phyloP scores from a whole-genome alignment of 495 filamentous ascomycete genomes.

The Apodospora peruviana region DNA sequence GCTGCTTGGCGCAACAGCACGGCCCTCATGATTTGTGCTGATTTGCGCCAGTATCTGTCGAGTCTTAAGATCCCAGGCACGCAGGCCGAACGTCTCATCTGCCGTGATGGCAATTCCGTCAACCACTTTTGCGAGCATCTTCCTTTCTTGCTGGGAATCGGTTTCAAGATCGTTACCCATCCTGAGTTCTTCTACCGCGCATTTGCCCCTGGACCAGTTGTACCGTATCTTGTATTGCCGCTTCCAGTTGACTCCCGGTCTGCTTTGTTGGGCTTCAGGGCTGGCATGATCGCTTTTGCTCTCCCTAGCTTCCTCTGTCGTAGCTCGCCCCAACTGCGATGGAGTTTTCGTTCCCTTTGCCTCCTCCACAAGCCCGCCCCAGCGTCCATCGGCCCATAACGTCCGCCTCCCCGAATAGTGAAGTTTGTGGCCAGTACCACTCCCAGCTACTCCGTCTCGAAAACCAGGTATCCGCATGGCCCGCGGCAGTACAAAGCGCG shows the following conservation, averaged over 20 bases:
- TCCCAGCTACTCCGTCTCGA: conserved; percentile 36
- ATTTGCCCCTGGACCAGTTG: conserved; percentile 86
- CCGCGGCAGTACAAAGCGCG: conserved; percentile 80
- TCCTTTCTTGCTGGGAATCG: conserved; percentile 9
- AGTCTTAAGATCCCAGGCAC: conserved; percentile 70
- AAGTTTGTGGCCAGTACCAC: conserved; percentile 31
- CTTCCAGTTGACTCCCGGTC: conserved; percentile 63
- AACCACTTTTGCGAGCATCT: conserved; percentile 62
- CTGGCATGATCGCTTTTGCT: background rate
- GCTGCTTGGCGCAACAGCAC: conserved; percentile 51
- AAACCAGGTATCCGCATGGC: conserved; percentile 69
- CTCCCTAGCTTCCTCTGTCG: conserved; percentile 1
- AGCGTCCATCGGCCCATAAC: conserved; percentile 71
- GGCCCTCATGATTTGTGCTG: conserved; percentile 19
- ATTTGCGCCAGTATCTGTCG: conserved; percentile 49
- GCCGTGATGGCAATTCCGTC: conserved; percentile 73
- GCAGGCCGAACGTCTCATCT: conserved; percentile 62
- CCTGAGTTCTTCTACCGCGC: conserved; percentile 69
- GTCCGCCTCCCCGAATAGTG: conserved; percentile 67
- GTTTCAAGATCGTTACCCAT: conserved; percentile 37
- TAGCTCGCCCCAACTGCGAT: background rate
- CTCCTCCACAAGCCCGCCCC: conserved; percentile 46
- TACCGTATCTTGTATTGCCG: conserved; percentile 81
- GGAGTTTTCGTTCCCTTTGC: conserved; percentile 25
- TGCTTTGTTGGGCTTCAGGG: conserved; percentile 5